Evolutionary conservation across 1,284 basidiomycete genomes (phyloP), one percentile per base, ranked within the genome.

Genomic region (Papiliotrema fonsecae): DNA sequence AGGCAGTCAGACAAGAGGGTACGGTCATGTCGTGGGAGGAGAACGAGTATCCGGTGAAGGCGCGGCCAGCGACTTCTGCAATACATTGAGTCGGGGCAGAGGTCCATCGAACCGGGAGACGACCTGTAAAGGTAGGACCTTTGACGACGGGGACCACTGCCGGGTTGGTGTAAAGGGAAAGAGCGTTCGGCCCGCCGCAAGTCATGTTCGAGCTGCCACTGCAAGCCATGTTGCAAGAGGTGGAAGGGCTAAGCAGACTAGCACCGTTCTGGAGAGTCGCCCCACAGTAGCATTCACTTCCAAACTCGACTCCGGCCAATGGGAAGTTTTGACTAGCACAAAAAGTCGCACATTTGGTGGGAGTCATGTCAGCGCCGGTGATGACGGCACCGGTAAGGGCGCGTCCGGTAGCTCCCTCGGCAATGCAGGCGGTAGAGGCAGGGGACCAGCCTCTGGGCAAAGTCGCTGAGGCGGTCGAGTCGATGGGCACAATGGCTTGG

Each of bases 111-210:
- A 19, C 32, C 7, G 16, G 18, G 42, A 28, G 53, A 7, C 47
- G 10, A 27, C 21, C 24, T 26, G 43, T 13, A 22, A 21, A 11
- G 37, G 27, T 7, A 38, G 19, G 14, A 39, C n/a, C 14, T 30
- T 19, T 7, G 49, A 55, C 44, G 21, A 44, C 30, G 2, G 49
- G 21, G 3, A 37, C 44, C 11, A 36, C 41, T 16, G 40, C 32
- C 10, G 40, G 27, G 40, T 75, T 79, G 62, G 32, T 30, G 49
- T 42, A 57, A 21, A 61, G n/a, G 27, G 45, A 52, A 32, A 63
- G 40, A 18, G 59, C 53, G 28, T 54, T 42, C 31, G 48, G 35
- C 16, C 64, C 62, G 48, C 65, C 65, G 44, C 64, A 65, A 37
- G 48, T 55, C 26, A 49, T 30, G 21, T 42, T 55, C 18, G 55